Base-by-base conservation (phyloP, 2,329 filamentous ascomycete species). In the Trichoderma asperellum region DNA sequence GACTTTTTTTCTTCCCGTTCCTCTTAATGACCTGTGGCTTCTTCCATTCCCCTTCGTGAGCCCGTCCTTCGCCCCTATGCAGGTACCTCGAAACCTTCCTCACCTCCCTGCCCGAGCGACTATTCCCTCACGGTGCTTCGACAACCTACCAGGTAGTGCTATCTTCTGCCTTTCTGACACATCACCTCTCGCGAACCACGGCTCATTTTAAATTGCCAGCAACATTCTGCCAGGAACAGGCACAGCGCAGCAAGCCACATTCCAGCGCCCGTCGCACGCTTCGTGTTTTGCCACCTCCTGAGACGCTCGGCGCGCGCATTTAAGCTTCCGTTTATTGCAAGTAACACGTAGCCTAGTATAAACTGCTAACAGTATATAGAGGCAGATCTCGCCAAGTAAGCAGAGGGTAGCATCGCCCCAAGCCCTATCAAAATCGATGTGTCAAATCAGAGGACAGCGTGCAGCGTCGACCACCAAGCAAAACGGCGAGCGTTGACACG, bases 341-440 rank as follows among this genome's bases (percentile, higher is more conserved):
- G 40, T n/a, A 7, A 6, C 32, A 32, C 3, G 24, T 24, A 24
- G 24, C 3, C 24, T 24, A 24, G 24, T 24, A 32, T 32, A 43
- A 43, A 18, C 40, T 43, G 40, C 40, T 18, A 43, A 43, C 40
- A 43, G 40, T n/a, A 43, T 24, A 65, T 40, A 35, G 24, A 16
- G 35, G 55, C 32, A 61, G 56, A 60, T 68, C 57, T 68, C 57
- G 56, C 24, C 32, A 14, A 37, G 43, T 68, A 61, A 68, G 65
- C 65, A 55, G 35, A 68, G 65, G 56, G 57, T 68, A 60, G 57
- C 65, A 61, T 68, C 57, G 65, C 43, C 18, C 35, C 65, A 43
- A 55, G 65, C 65, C 65, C 65, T 68, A 68, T 47, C 56, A 43
- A 61, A 43, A 49, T 60, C 64, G 27, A 57, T 24, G 21, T n/a